Conservation (phyloP, 495 filamentous ascomycete species). For the Penicillium angulare region DNA sequence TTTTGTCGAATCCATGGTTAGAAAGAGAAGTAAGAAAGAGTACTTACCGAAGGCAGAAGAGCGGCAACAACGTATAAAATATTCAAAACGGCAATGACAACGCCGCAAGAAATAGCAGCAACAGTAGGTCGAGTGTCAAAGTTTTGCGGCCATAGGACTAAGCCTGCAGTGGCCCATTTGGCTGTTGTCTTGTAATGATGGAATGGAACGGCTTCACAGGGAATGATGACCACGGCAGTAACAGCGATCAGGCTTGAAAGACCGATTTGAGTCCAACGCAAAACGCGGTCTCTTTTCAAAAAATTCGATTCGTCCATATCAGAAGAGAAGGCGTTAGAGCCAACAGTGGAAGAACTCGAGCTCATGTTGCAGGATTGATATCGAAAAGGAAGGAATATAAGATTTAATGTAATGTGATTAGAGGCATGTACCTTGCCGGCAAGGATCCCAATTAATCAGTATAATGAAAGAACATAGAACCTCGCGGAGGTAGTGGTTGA, state of each 20-base stretch:
- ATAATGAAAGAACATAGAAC: conserved; percentile 8
- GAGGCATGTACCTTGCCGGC: conserved; percentile 19
- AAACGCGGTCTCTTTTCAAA: conserved; percentile 32
- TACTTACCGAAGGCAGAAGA: conserved; percentile 45
- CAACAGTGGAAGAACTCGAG: conserved; percentile 23
- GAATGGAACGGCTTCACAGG: conserved; percentile 41
- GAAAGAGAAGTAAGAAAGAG: not conserved
- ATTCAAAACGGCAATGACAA: conserved; percentile 37
- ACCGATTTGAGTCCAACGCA: conserved; percentile 39
- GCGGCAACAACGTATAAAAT: conserved; percentile 41
- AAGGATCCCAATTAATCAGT: conserved; percentile 10
- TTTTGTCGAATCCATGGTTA: not conserved
- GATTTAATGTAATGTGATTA: not conserved
- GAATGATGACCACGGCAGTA: conserved; percentile 37
- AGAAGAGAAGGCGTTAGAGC: conserved; percentile 32
- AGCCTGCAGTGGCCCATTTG: conserved; percentile 31
- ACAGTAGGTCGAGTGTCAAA: conserved; percentile 47
- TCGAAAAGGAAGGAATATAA: not conserved
- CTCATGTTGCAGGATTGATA: conserved; percentile 19
- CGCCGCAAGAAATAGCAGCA: conserved; percentile 44
- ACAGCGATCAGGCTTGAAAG: conserved; percentile 34
- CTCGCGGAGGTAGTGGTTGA: conserved; percentile 3
- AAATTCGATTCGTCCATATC: conserved; percentile 39
- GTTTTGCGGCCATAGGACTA: conserved; percentile 51
- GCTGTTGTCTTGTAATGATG: conserved; percentile 40